phyloP scores from a whole-genome alignment of 1,284 basidiomycete genomes.

The Paramarasmius palmivorus region DNA sequence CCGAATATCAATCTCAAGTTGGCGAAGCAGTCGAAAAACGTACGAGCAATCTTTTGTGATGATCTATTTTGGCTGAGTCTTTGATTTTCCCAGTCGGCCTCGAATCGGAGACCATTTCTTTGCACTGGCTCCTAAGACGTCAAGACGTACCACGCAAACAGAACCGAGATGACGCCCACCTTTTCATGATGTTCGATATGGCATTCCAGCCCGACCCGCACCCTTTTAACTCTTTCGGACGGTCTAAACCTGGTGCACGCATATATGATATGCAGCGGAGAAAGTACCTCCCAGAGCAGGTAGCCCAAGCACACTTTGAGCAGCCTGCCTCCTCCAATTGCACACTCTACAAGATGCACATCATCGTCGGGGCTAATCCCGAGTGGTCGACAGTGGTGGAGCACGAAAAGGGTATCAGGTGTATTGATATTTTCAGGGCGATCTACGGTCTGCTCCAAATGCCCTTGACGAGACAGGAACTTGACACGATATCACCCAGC shows the following conservation, averaged over 20 bases:
- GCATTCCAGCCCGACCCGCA: conserved; percentile 1
- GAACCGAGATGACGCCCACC: neutral
- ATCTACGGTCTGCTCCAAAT: neutral
- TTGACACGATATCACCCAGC: neutral
- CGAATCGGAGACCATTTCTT: neutral
- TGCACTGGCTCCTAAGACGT: neutral
- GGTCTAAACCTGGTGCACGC: neutral
- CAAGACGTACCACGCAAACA: neutral
- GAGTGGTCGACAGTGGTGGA: neutral
- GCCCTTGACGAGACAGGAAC: neutral
- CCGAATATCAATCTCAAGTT: too few species aligned
- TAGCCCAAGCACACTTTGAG: neutral
- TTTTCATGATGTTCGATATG: neutral
- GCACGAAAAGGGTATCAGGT: neutral
- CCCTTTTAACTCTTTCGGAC: neutral
- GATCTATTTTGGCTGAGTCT: too few species aligned
- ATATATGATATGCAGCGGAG: neutral
- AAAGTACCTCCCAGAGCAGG: neutral
- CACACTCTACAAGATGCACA: neutral
- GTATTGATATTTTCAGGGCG: neutral
- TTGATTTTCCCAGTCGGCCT: neutral
- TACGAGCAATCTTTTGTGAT: too few species aligned
- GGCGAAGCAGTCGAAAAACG: too few species aligned
- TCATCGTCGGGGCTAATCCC: neutral
- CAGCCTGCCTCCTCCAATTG: neutral